These are phyloP conservation scores for Nicotiana obtusifolia DNA, from an alignment of 257 asterid genomes.

Conservation along the genomic window DNA sequence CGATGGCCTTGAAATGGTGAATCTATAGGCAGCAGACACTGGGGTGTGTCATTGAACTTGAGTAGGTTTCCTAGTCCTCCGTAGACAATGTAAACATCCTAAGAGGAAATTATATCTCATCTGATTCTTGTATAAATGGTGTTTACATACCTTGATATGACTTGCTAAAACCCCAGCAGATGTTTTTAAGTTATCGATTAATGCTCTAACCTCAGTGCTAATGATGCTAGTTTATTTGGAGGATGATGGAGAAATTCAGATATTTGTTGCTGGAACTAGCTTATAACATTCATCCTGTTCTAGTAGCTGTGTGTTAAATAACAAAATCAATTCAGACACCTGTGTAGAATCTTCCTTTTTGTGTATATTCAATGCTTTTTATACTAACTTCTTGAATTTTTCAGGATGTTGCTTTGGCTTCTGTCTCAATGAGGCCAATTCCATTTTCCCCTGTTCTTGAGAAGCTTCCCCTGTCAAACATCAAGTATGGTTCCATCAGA, in stretches of 20 bases:
- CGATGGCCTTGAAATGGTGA: not conserved
- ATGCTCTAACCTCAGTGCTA: not conserved
- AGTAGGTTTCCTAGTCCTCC: not conserved
- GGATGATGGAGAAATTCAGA: not conserved
- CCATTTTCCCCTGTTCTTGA: constrained; percentile 17
- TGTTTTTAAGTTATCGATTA: not conserved
- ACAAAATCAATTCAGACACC: not conserved
- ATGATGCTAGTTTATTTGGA: not conserved
- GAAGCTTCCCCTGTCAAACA: constrained; percentile 7
- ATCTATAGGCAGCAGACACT: not conserved
- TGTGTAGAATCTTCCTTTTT: not conserved
- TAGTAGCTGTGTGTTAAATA: not conserved
- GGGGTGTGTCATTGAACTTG: not conserved
- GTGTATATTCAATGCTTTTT: not conserved
- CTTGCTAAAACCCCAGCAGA: not conserved
- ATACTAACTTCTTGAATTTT: not conserved
- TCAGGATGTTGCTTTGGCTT: constrained; percentile 7
- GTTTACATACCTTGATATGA: not conserved
- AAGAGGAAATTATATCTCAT: not conserved
- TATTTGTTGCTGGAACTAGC: not conserved
- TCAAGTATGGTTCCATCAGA: constrained; percentile 6
- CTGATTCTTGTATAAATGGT: not conserved
- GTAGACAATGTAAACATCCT: not conserved
- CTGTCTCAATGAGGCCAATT: constrained; percentile 15
- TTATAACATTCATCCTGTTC: not conserved